Base-by-base conservation (phyloP, 2,329 filamentous ascomycete genomes). In the Alternaria hordeiaustralica region DNA sequence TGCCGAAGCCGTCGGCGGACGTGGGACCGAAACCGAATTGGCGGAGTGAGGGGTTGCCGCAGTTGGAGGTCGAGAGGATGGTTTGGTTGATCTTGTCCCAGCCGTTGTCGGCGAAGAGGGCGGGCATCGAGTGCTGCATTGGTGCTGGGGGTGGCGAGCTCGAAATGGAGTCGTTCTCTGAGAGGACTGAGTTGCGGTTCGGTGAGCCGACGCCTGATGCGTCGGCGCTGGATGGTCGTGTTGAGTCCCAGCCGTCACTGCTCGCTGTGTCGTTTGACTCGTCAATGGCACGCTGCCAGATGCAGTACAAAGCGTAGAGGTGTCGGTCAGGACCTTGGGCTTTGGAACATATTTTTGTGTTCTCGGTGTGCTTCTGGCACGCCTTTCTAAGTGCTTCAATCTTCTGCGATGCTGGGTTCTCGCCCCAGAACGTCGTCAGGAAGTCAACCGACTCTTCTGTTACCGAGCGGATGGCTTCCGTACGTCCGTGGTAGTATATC, bases 21-120 rank as follows among this genome's bases (percentile, higher is more conserved):
- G 95, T 97, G 2, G 96, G 96, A 0, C 96, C 96, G 77, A 99
- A 99, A 4, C 96, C 96, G 74, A 99, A 99, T 73, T 98, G 95
- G 2, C 96, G 90, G 18, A 99, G 88, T 0, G 91, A 93, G 0
- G 96, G 96, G 80, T 98, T 99, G 63, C 96, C 96, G 80, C 96
- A 99, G 84, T 99, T 99, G n/a, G 94, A 97, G 0, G 96, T 98
- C 7, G 93, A 97, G 43, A 99, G 84, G 68, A 98, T 93, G 9
- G 95, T 98, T 67, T 88, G 96, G 84, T 98, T 98, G 69, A 97
- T 88, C 78, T 92, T 94, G 80, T 98, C 95, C 94, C 94, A 99
- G 51, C 95, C 96, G 1, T 87, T 72, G 75, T 99, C 96, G 51
- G 90, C 89, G 79, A 98, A 99, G 60, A 99, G 86, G 6, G 90